Percentiles rank a stretch among this genome's conserved stretches.
These are phyloP conservation scores for Collybia sp. DNA, from an alignment of 768 basidiomycete species.

Conservation along the genomic window DNA sequence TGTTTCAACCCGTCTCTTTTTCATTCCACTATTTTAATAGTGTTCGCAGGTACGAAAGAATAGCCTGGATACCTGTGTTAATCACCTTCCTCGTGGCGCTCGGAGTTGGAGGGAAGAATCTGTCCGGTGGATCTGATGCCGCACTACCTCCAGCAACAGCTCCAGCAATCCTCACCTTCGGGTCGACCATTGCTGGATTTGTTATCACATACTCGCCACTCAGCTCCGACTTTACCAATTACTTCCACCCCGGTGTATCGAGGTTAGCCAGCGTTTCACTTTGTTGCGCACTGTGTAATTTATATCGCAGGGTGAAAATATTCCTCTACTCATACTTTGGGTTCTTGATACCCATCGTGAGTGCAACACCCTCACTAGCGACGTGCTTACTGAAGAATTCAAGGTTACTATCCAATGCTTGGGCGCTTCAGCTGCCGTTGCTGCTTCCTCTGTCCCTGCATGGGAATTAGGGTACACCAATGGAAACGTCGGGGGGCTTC, in stretches of 20 bases:
- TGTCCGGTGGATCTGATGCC: conserved; percentile 37
- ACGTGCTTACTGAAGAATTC: background rate
- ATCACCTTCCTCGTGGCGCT: conserved; percentile 67
- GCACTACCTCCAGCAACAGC: conserved; percentile 45
- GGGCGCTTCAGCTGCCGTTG: conserved; percentile 65
- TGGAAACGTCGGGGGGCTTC: conserved; percentile 65
- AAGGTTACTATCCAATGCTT: conserved; percentile 39
- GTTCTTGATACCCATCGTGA: conserved; percentile 54
- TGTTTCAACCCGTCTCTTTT: background rate
- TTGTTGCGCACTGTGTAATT: background rate
- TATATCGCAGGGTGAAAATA: conserved; percentile 47
- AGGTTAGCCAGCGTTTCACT: conserved; percentile 30
- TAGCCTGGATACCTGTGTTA: conserved; percentile 77
- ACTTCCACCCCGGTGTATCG: conserved; percentile 54
- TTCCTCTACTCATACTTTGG: conserved; percentile 70
- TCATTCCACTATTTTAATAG: background rate
- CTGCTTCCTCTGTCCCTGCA: conserved; percentile 47
- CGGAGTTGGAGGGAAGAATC: conserved; percentile 70
- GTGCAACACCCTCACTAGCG: conserved; percentile 2
- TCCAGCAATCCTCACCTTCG: conserved; percentile 54
- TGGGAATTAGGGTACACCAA: conserved; percentile 58
- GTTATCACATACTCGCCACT: conserved; percentile 58
- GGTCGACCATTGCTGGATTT: conserved; percentile 69
- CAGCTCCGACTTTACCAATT: conserved; percentile 72
- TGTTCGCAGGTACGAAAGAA: conserved; percentile 54